A percentile compares a stretch with the other conserved stretches of the same genome.
These are phyloP conservation scores for Tricholoma bakamatsutake DNA, from an alignment of 768 basidiomycete species.

Conservation along the genomic window DNA sequence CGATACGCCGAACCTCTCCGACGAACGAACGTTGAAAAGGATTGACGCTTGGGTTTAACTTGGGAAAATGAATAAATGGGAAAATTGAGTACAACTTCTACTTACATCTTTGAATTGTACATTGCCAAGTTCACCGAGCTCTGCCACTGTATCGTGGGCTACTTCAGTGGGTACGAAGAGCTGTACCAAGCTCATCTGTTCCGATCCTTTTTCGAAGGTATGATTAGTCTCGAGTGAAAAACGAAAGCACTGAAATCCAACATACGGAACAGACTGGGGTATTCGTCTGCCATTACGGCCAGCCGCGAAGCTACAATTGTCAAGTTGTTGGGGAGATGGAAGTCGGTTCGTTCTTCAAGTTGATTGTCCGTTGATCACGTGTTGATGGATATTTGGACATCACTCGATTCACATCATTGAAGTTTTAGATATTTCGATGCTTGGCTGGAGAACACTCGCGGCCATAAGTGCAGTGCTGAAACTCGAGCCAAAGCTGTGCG, in stretches of 20 bases:
- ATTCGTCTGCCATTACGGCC: conserved; percentile 64
- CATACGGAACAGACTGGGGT: conserved; percentile 82
- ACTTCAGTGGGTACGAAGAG: conserved; percentile 96
- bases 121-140: conserved; percentile 91
- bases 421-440: neutral
- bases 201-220: conserved; percentile 64
- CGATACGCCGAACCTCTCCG: conserved; percentile 89
- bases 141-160: conserved; percentile 93
- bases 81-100: neutral
- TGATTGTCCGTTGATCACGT: neutral
- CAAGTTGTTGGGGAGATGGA: neutral
- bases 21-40: conserved; percentile 99
- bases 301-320: conserved; percentile 10
- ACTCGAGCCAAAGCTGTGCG: neutral
- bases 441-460: neutral
- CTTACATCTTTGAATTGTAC: conserved; percentile 97
- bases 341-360: neutral
- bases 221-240: neutral
- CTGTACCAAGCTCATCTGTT: conserved; percentile 96
- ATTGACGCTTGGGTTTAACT: conserved; percentile 94
- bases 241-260: conserved; percentile 5
- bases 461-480: neutral
- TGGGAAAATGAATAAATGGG: conserved; percentile 5
- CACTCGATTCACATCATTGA: too few relatives aligned
- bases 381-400: neutral